Evolutionary conservation across 441 rosid species (phyloP), one percentile per base, ranked within the genome.

Genomic region (Pelargonium myrrhifolium): DNA sequence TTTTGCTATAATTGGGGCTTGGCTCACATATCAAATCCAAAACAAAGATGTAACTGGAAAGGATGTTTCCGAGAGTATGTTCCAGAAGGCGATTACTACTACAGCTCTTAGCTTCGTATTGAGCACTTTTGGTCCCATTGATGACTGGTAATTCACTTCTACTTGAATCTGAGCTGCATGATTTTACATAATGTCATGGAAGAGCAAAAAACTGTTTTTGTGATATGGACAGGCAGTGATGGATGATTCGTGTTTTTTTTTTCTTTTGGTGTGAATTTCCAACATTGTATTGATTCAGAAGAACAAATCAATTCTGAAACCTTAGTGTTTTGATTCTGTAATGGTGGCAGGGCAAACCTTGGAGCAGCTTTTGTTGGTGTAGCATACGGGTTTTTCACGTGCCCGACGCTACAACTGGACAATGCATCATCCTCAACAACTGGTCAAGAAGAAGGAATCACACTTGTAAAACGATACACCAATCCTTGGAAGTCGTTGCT

Each of bases 1-100:
- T 65, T 92, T 89, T 71, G 87, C 88, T 5, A 65, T 91, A 67
- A 87, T 91, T 65, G 96, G 97, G 71, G 93, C 97, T 28, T 89
- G 97, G 93, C 87, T 89, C 6, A 81, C 86, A 3, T 85, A 84
- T 71, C 92, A 89, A 66, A 28, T 42, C 60, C 96, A 86, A 72
- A 85, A 84, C 83, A 87, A 82, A 69, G 88, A 76, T 68, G 76
- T 77, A 62, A 73, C 75, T 31, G 65, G 76, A 49, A 84, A 77
- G 65, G 85, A 83, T 49, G 79, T 73, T 56, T 72, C 78, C 0
- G 90, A 89, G 9, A 84, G 78, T 24, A 53, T 86, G 88, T 85
- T 80, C 77, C 89, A 81, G 72, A 89, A 89, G 76, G 96, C 97
- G 58, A 75, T 89, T 64, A 68, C 89, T 24, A 72, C 79, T 62